A percentile compares a stretch with the other conserved stretches of the same genome.
Evolutionary conservation across 257 asterid species (phyloP).

Genomic region (Ajuga chamaepitys): DNA sequence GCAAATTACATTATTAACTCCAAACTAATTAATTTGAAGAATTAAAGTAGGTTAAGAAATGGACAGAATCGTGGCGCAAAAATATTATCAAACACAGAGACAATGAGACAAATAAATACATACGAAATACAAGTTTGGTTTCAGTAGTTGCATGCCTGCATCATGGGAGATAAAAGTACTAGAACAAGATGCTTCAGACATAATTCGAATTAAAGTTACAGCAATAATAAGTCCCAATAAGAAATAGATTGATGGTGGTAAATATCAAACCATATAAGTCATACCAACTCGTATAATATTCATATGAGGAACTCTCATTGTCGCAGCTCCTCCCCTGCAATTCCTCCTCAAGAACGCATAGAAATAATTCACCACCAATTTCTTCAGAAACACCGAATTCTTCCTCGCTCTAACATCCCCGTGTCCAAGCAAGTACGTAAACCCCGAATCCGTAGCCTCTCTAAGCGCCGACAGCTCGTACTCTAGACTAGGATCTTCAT

Average conservation of each 20-base stretch:
- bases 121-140: too few relatives aligned
- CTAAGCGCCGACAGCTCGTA: conserved; percentile 76
- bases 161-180: not conserved
- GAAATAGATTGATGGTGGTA: not conserved
- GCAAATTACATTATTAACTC: too few relatives aligned
- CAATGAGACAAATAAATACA: too few relatives aligned
- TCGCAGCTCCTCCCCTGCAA: conserved; percentile 94
- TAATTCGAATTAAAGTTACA: not conserved
- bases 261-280: conserved; percentile 78
- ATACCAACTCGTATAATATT: conserved; percentile 69
- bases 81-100: too few relatives aligned
- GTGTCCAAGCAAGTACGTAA: conserved; percentile 78
- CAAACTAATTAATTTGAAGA: too few relatives aligned
- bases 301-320: conserved; percentile 85
- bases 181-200: not conserved
- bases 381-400: conserved; percentile 71
- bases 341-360: conserved; percentile 83
- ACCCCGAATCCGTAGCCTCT: conserved; percentile 77
- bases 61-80: too few relatives aligned
- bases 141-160: not conserved
- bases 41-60: too few relatives aligned
- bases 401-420: conserved; percentile 87
- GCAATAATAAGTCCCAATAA: not conserved
- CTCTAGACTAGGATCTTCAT: conserved; percentile 73
- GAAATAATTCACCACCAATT: conserved; percentile 68